phyloP scores from a whole-genome alignment of 441 rosid genomes.

The Lagerstroemia fauriei region DNA sequence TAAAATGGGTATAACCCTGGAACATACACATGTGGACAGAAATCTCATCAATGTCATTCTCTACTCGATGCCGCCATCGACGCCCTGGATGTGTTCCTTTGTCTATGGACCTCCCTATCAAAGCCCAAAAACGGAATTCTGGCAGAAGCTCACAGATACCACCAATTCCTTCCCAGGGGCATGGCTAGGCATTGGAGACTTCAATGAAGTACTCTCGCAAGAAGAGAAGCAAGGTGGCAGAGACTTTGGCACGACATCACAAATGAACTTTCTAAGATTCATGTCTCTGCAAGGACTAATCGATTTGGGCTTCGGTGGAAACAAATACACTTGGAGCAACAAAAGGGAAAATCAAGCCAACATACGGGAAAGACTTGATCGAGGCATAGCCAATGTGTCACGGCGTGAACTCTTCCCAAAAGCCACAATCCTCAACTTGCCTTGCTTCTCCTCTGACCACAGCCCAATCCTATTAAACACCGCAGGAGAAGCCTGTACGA shows the following conservation, averaged over 20 bases:
- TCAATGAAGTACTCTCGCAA: background rate
- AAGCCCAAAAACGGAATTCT: background rate
- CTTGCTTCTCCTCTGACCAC: background rate
- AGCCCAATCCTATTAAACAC: background rate
- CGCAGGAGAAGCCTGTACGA: background rate
- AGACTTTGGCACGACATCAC: background rate
- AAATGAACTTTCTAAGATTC: no score
- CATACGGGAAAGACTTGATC: background rate
- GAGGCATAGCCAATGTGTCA: background rate
- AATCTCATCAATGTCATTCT: background rate
- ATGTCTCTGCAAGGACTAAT: no score
- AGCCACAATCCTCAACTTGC: background rate
- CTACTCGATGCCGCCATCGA: background rate
- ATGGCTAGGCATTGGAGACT: background rate
- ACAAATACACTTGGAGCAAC: background rate
- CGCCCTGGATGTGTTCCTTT: background rate
- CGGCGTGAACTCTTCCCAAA: background rate
- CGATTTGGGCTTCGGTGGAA: background rate
- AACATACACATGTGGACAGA: background rate
- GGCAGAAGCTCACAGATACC: background rate
- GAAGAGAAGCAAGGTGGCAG: background rate
- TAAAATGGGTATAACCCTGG: rapidly evolving
- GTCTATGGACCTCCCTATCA: background rate
- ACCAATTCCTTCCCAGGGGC: background rate
- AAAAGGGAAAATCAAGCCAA: background rate